phyloP scores from a whole-genome alignment of 148 eudicot species.

The Dianthus caryophyllus region DNA sequence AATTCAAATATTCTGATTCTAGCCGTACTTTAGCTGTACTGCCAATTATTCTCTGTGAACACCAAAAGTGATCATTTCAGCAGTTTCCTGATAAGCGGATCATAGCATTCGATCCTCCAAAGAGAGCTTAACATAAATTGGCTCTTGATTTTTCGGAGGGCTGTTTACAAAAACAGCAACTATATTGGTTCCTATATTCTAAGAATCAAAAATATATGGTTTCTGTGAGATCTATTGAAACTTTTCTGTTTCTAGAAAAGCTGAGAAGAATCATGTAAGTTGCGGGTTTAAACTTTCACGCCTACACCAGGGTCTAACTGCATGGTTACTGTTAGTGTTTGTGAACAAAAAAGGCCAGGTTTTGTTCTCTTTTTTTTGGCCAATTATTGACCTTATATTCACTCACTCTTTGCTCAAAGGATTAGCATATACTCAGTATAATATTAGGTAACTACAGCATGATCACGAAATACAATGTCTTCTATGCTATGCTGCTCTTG shows the following conservation, averaged over 20 bases:
- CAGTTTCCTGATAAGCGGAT: constrained; percentile 10
- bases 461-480: background rate
- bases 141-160: constrained; percentile 22
- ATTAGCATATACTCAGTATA: background rate
- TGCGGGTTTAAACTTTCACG: background rate
- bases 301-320: background rate
- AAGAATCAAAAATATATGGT: constrained; percentile 9
- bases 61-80: background rate
- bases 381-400: background rate
- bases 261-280: constrained; percentile 11
- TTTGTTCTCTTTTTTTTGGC: no score
- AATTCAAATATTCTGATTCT: constrained; percentile 1
- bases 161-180: constrained; percentile 11
- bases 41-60: background rate
- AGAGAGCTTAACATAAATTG: constrained; percentile 12
- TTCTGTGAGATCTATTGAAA: background rate
- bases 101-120: background rate
- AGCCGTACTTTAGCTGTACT: constrained; percentile 11
- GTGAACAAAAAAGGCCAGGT: background rate
- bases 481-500: background rate
- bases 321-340: background rate
- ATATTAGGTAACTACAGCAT: background rate
- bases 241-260: constrained; percentile 13
- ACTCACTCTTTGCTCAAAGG: background rate
- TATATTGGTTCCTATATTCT: background rate